Evolutionary conservation across 176 grass and related monocot genomes (phyloP), one percentile per base, ranked within the genome.

Genomic region (Triticum dicoccoides): DNA sequence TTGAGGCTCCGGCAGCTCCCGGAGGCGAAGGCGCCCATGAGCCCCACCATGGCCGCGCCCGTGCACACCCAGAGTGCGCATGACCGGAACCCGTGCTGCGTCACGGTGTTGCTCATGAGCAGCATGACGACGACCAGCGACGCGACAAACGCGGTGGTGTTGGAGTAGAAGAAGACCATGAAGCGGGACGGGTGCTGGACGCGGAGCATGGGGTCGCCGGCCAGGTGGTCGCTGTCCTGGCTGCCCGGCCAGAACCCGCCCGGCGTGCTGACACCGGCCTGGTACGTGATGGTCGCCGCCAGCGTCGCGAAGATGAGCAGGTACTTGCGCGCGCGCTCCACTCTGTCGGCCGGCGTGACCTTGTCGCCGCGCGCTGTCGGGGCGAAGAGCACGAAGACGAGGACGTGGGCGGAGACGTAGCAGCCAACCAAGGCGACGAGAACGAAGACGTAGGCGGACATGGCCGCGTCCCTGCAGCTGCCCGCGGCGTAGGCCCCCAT

Each of bases 81-180:
- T 5, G 89, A 86, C 41, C 37, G 80, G 54, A 90, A 14, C 5
- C 84, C 84, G 24, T 90, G 89, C n/a, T 74, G 24, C 32, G 84
- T 56, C 41, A 86, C 89, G 17, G 89, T 83, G 24, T 27, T 63
- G 84, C 84, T 90, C 84, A 90, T 90, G 52, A 90, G 88, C 8
- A 90, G 84, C 72, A 86, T 86, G 84, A 86, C 63, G 17, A 86
- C 56, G 8, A 90, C 54, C 30, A 90, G 84, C 8, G 84, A 90
- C 54, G 84, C 73, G 64, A 90, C 79, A 65, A 90, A 90, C 23
- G 88, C 84, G 30, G 79, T 86, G 33, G 88, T 90, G 79, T 90
- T 90, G 88, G 76, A 78, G 84, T 90, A 86, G 88, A 90, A 90
- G 88, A 90, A 83, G 8, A 30, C 64, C 84, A 83, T 78, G 84